Base-by-base conservation (phyloP, 163 green algal genomes). In the Volvox carteri region DNA sequence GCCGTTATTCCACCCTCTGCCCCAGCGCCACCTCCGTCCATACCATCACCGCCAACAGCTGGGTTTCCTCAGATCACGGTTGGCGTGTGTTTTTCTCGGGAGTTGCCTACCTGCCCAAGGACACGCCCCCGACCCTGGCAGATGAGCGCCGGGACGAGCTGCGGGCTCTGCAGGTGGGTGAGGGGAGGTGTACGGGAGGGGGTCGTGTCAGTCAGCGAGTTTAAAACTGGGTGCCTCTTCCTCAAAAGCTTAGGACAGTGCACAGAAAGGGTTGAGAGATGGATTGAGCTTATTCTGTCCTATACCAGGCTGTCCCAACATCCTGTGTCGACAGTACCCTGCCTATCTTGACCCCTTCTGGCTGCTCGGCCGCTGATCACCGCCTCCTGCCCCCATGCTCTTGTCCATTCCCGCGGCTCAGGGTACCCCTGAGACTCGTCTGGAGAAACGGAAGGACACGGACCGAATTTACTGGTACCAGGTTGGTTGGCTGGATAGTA, bases 41-140 rank as follows among this genome's bases (percentile, higher is more conserved):
- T 79, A 60, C n/a, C 56, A 52, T 92, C 79, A 73, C 78, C 3
- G 68, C 85, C 7, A 52, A 91, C 30, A 87, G 54, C 72, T 91
- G 86, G 85, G 83, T 93, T 19, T 90, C 74, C 14, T 87, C 52
- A 4, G 44, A 84, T 9, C 90, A 93, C 11, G 90, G 58, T 18
- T 86, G 83, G 78, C 86, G 90, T 50, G 60, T 86, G 70, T 93
- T 91, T 73, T 93, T 90, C 87, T 58, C 60, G 2, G 86, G 86
- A 3, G 19, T 18, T 2, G 79, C 65, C 28, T 93, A 85, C 78
- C 90, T 93, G 78, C 90, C 90, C 60, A 81, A 90, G 46, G 58
- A 90, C 68, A 93, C 90, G 3, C 90, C 90, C 5, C 28, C 35
- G 8, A 44, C 75, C 42, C 68, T 92, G n/a, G 0, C 14, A 41